Conservation (phyloP, 2,329 filamentous ascomycete species). For the Cytospora piceae region DNA sequence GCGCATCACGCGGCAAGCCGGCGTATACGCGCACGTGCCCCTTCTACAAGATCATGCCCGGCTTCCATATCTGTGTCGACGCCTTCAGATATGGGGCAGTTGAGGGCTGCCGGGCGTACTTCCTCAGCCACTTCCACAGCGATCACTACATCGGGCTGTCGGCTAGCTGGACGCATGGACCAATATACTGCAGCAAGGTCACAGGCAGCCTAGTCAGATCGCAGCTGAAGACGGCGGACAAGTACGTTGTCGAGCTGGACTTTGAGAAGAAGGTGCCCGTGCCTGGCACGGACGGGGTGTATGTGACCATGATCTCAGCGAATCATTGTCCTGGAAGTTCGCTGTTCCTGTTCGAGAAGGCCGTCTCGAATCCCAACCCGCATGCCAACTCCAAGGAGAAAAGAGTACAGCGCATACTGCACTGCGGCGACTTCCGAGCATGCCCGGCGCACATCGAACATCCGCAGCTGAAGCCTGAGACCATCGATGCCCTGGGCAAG, state of each 20-base stretch:
- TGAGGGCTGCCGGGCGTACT: conserved; percentile 90
- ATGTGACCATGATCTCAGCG: conserved; percentile 91
- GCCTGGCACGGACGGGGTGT: conserved; percentile 78
- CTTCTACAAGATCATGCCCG: conserved; percentile 98
- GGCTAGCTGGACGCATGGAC: conserved; percentile 86
- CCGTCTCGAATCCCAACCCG: conserved; percentile 46
- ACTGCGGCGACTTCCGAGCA: conserved; percentile 95
- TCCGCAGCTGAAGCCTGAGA: conserved; percentile 76
- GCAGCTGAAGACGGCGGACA: conserved; percentile 82
- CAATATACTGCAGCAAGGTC: conserved; percentile 93
- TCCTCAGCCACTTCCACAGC: conserved; percentile 96
- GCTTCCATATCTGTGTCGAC: conserved; percentile 90
- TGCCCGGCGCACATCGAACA: conserved; percentile 84
- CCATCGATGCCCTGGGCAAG: conserved; percentile 71
- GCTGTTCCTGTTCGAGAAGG: conserved; percentile 89
- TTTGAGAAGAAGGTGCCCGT: conserved; percentile 82
- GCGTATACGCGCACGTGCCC: conserved; percentile 90
- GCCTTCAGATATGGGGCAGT: conserved; percentile 95
- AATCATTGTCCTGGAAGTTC: conserved; percentile 98
- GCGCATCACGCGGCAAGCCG: conserved; percentile 78
- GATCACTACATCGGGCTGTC: conserved; percentile 95
- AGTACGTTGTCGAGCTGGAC: conserved; percentile 82
- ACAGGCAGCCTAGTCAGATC: conserved; percentile 88
- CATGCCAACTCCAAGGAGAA: conserved; percentile 46
- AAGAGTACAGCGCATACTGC: conserved; percentile 77